Conservation (phyloP, 768 basidiomycete species). For the Cystobasidium tubakii region DNA sequence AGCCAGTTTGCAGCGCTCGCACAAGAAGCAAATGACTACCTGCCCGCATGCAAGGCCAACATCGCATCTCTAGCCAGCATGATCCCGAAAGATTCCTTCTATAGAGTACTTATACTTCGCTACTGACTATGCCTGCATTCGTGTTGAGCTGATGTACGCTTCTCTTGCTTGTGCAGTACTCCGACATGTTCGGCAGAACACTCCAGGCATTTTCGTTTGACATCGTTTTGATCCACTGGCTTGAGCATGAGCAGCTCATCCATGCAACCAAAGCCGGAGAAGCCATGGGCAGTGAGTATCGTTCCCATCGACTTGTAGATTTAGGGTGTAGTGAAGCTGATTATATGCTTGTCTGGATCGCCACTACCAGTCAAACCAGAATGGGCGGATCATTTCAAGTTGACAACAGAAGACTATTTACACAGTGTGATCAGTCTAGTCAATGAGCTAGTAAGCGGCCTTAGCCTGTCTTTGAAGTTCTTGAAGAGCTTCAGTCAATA, state of each 20-base stretch:
- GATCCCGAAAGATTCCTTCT: slow-evolving; percentile 49
- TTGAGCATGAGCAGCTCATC: slow-evolving; percentile 48
- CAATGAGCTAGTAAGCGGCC: slow-evolving; percentile 49
- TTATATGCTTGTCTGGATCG: neutral
- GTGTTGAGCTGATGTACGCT: neutral
- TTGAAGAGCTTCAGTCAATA: no score
- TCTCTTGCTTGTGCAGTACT: slow-evolving; percentile 35
- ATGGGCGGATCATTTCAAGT: slow-evolving; percentile 47
- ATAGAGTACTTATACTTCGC: slow-evolving; percentile 40
- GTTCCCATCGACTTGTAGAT: no score
- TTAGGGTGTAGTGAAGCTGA: no score
- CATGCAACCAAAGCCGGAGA: slow-evolving; percentile 38
- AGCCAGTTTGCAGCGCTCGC: slow-evolving; percentile 38
- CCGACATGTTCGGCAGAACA: slow-evolving; percentile 33
- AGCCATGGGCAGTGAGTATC: slow-evolving; percentile 49
- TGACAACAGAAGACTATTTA: slow-evolving; percentile 52
- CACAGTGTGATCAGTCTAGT: slow-evolving; percentile 52
- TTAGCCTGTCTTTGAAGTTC: neutral
- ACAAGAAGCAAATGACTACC: slow-evolving; percentile 39
- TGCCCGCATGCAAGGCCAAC: slow-evolving; percentile 21
- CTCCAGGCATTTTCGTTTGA: slow-evolving; percentile 46
- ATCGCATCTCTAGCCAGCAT: slow-evolving; percentile 44
- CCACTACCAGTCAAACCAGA: slow-evolving; percentile 45
- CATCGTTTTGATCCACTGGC: slow-evolving; percentile 48
- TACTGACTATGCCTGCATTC: neutral